A percentile compares a stretch with the other conserved stretches of the same genome.
phyloP scores from a whole-genome alignment of 2,329 filamentous ascomycete genomes.

The Lachnellula subtilissima region DNA sequence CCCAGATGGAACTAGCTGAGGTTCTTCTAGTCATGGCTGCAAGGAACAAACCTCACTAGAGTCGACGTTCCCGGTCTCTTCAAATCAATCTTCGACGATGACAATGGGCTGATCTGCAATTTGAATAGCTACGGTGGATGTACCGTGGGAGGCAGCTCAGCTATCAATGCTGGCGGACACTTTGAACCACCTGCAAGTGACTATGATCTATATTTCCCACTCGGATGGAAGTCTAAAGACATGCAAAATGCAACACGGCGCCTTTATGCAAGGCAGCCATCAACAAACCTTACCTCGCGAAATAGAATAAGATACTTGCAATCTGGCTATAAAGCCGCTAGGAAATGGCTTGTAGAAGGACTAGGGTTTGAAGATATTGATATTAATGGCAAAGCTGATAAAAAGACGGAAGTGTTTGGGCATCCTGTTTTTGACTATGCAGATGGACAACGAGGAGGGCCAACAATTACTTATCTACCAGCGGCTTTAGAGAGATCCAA shows the following conservation, averaged over 20 bases:
- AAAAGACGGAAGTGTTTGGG: slow-evolving; percentile 46
- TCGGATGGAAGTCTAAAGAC: slow-evolving; percentile 47
- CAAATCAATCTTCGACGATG: slow-evolving; percentile 41
- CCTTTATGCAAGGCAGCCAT: slow-evolving; percentile 41
- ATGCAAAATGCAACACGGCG: slow-evolving; percentile 41
- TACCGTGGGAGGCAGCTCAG: slow-evolving; percentile 46
- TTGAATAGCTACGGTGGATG: slow-evolving; percentile 1
- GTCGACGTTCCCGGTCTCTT: slow-evolving; percentile 49
- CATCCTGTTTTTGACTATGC: slow-evolving; percentile 45
- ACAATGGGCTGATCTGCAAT: slow-evolving; percentile 38
- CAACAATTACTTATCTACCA: slow-evolving; percentile 46
- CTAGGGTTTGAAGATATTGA: slow-evolving; percentile 44
- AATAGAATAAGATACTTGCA: slow-evolving; percentile 44
- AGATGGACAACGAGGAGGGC: slow-evolving; percentile 45
- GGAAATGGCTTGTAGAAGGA: slow-evolving; percentile 37
- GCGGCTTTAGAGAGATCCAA: slow-evolving; percentile 37
- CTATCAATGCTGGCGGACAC: slow-evolving; percentile 50
- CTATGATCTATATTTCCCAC: slow-evolving; percentile 46
- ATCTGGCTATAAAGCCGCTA: slow-evolving; percentile 42
- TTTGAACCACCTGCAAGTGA: slow-evolving; percentile 50
- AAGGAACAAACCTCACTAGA: slow-evolving; percentile 43
- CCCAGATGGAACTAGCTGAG: slow-evolving; percentile 14
- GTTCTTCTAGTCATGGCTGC: slow-evolving; percentile 38
- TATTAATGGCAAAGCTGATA: slow-evolving; percentile 41
- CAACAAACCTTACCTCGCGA: slow-evolving; percentile 39